These are phyloP conservation scores for Microbotryum violaceum DNA, from an alignment of 1,284 basidiomycete species.

Conservation along the genomic window DNA sequence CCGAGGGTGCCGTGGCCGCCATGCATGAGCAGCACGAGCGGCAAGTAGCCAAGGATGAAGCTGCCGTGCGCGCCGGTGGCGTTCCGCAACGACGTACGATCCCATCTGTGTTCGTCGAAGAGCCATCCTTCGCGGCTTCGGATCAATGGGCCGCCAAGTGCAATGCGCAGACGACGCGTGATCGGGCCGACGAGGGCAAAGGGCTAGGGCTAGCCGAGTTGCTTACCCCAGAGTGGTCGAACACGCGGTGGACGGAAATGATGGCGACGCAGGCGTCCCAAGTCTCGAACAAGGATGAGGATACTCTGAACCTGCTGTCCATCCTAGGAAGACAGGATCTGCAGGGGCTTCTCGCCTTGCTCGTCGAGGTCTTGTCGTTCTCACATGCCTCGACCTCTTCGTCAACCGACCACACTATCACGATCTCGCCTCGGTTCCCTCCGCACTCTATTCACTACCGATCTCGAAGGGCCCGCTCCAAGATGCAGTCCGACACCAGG, in stretches of 20 bases:
- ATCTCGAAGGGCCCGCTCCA: not conserved
- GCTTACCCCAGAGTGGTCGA: constrained; percentile 12
- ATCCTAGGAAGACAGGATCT: constrained; percentile 1
- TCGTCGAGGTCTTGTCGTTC: constrained; percentile 6
- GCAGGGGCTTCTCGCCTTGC: constrained; percentile 9
- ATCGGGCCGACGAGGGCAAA: not conserved
- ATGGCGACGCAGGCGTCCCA: constrained; percentile 1
- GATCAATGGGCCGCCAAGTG: not conserved
- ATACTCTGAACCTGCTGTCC: constrained; percentile 4
- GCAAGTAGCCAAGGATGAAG: not conserved
- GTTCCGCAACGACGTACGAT: not conserved
- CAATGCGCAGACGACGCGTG: not conserved
- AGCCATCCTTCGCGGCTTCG: not conserved
- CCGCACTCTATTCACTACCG: not conserved
- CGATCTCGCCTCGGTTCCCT: not conserved
- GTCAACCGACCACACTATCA: constrained; percentile 6
- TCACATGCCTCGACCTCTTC: not conserved
- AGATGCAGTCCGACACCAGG: not conserved
- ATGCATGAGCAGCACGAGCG: constrained; percentile 12
- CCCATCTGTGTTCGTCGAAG: not conserved
- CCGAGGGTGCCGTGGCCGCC: constrained; percentile 14
- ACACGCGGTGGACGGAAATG: constrained; percentile 8
- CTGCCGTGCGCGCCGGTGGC: not conserved
- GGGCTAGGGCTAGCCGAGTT: constrained; percentile 1
- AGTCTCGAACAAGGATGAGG: not conserved